These are phyloP conservation scores for Apiotrichum porosum DNA, from an alignment of 1,284 basidiomycete species.

Conservation along the genomic window DNA sequence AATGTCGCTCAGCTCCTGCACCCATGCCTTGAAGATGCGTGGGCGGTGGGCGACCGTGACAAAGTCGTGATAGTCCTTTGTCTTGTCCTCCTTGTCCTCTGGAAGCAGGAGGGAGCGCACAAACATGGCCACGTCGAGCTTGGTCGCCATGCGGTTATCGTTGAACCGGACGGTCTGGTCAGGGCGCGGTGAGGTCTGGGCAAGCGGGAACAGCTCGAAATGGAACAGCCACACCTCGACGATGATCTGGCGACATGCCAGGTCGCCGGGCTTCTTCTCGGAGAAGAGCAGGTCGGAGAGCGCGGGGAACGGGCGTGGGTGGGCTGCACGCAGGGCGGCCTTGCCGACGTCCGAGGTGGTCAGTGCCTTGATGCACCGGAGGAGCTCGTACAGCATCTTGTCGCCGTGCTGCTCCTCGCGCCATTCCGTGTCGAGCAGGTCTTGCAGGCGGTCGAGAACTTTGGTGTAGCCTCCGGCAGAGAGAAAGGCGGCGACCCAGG, in stretches of 20 bases:
- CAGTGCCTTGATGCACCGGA: slow-evolving; percentile 90
- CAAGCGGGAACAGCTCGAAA: slow-evolving; percentile 68
- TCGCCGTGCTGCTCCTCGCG: slow-evolving; percentile 98
- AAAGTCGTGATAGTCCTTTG: slow-evolving; percentile 65
- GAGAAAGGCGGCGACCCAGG: slow-evolving; percentile 88
- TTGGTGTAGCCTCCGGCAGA: slow-evolving; percentile 77
- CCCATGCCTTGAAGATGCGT: slow-evolving; percentile 83
- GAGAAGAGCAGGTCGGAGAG: slow-evolving; percentile 82
- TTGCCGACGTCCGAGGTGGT: slow-evolving; percentile 67
- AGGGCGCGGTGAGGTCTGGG: not conserved
- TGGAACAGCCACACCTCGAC: slow-evolving; percentile 74
- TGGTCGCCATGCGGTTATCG: not conserved
- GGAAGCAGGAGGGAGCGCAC: slow-evolving; percentile 43
- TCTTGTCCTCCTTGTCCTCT: slow-evolving; percentile 33
- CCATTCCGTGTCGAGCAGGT: slow-evolving; percentile 93
- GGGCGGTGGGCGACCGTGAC: slow-evolving; percentile 77
- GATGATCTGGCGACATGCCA: slow-evolving; percentile 82
- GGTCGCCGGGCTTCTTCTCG: slow-evolving; percentile 94
- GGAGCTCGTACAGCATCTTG: slow-evolving; percentile 81
- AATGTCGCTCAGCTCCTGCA: slow-evolving; percentile 80
- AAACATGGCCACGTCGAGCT: slow-evolving; percentile 24
- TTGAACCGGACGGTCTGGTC: not conserved
- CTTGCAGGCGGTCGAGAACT: slow-evolving; percentile 78
- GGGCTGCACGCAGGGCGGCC: slow-evolving; percentile 68
- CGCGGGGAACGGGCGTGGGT: slow-evolving; percentile 79